Conservation (phyloP, 805 yeast species). For the Tanozyma kutaoensis region DNA sequence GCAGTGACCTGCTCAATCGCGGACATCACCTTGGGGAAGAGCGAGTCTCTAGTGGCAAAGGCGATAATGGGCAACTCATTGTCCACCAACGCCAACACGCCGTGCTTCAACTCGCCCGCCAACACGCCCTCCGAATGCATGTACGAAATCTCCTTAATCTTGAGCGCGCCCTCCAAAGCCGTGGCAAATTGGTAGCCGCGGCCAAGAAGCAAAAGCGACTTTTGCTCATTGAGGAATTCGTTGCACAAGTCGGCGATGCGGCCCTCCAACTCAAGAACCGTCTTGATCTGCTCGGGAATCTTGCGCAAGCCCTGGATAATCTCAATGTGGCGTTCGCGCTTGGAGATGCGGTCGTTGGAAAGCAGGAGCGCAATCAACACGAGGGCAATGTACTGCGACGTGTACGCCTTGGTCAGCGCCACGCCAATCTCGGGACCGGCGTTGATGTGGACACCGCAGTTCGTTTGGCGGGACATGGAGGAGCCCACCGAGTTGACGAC, state of each 20-base stretch:
- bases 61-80: constrained; percentile 89
- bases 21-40: constrained; percentile 90
- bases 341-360: constrained; percentile 81
- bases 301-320: constrained; percentile 76
- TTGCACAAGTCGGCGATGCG: constrained; percentile 67
- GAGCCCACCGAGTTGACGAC: constrained; percentile 97
- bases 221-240: constrained; percentile 60
- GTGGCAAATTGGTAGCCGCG: constrained; percentile 97
- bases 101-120: constrained; percentile 98
- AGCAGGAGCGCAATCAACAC: constrained; percentile 95
- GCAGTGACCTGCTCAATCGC: constrained; percentile 96
- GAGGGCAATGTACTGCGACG: constrained; percentile 93
- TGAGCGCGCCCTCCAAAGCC: constrained; percentile 96
- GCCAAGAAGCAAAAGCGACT: constrained; percentile 82
- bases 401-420: constrained; percentile 97
- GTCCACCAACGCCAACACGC: constrained; percentile 94
- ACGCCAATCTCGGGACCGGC: constrained; percentile 99
- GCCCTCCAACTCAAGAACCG: constrained; percentile 61
- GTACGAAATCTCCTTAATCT: constrained; percentile 95
- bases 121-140: constrained; percentile 99
- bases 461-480: constrained; percentile 89
- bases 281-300: constrained; percentile 77
- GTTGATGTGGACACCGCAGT: constrained; percentile 98
- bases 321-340: constrained; percentile 60
- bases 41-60: constrained; percentile 90